Evolutionary conservation across 2,329 filamentous ascomycete genomes (phyloP), one percentile per base, ranked within the genome.

Genomic region (Pleomassaria siparia): DNA sequence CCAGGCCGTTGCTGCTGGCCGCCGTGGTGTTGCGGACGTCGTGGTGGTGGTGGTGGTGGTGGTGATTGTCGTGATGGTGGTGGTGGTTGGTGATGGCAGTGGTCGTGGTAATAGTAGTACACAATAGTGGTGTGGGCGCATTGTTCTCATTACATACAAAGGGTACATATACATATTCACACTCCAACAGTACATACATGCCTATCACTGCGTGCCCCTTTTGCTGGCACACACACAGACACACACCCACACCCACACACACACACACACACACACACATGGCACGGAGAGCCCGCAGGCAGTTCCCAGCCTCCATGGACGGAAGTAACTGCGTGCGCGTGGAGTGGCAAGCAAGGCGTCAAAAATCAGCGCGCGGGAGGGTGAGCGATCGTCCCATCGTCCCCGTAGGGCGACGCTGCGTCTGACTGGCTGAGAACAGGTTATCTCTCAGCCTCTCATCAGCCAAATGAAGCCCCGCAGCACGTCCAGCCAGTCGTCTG

Each of bases 301-400:
- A 39, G 36, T 39, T 39, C 36, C 50, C 56, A 56, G 50, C 42
- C 48, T 39, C 45, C 43, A 13, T 40, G 7, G 10, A 13, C 22
- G 45, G 40, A 49, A 49, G 46, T 21, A 49, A 49, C 33, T 25
- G 29, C 29, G 29, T 30, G 13, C 28, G 8, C 22, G 35, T 32
- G 22, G 43, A 24, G 36, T 32, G 28, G 29, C 28, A 10, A 40
- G 43, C n/a, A 36, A n/a, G 39, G 25, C 45, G 20, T 26, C 16
- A 32, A 11, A 29, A 44, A 37, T n/a, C n/a, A n/a, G 46, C 22
- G 18, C 18, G 50, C 49, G 43, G 49, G 47, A 53, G 57, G 56
- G 51, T 59, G 56, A 54, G 46, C 28, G 61, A n/a, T n/a, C n/a
- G n/a, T n/a, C n/a, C 53, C 52, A 53, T 55, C 51, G 39, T 59